phyloP scores from a whole-genome alignment of 306 rosid species.

The Castanopsis chinensis region DNA sequence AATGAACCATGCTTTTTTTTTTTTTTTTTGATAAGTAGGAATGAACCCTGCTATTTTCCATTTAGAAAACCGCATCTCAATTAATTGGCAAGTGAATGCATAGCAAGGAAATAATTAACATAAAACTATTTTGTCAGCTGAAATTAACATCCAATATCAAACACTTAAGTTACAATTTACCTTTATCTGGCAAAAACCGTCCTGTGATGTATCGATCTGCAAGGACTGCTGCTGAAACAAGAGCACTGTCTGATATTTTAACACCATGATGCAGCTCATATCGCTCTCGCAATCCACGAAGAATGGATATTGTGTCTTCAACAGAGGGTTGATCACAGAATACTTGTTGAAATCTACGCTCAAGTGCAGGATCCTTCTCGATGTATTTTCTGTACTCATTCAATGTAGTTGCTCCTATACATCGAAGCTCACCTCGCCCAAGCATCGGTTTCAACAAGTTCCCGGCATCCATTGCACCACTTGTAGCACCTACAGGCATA shows the following conservation, averaged over 20 bases:
- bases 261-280: constrained; percentile 99
- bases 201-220: constrained; percentile 88
- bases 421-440: constrained; percentile 96
- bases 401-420: constrained; percentile 94
- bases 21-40: background rate
- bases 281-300: constrained; percentile 95
- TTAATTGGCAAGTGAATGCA: background rate
- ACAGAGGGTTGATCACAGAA: constrained; percentile 92
- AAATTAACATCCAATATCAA: background rate
- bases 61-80: background rate
- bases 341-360: constrained; percentile 95
- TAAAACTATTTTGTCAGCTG: background rate
- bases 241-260: constrained; percentile 93
- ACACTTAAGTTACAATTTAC: constrained; percentile 29
- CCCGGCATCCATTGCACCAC: constrained; percentile 99
- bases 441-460: constrained; percentile 98
- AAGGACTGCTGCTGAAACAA: constrained; percentile 92
- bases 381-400: constrained; percentile 91
- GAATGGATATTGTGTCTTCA: constrained; percentile 90
- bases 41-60: background rate
- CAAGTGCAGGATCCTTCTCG: constrained; percentile 98
- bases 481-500: constrained; percentile 75
- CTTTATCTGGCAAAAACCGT: constrained; percentile 97
- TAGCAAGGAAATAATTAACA: background rate
- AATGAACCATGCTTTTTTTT: background rate